phyloP scores from a whole-genome alignment of 805 yeast genomes.

The Monosporozyma solicola region DNA sequence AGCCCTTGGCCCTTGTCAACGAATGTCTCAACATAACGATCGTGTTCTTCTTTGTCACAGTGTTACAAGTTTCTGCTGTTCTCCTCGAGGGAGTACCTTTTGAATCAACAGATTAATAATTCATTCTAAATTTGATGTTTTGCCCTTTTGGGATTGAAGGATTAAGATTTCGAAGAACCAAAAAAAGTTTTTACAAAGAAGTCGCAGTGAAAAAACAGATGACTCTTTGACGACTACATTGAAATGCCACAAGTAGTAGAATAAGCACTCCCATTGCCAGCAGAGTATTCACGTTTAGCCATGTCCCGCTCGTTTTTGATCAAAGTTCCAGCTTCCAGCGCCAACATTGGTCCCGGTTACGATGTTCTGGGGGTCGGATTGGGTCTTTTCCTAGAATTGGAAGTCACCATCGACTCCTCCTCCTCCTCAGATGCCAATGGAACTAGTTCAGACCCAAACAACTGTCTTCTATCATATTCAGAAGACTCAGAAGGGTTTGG shows the following conservation, averaged over 20 bases:
- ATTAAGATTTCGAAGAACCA: neutral
- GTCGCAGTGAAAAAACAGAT: no score
- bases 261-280: no score
- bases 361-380: conserved; percentile 93
- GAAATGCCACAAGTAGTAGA: neutral
- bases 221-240: no score
- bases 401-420: conserved; percentile 52
- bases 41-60: neutral
- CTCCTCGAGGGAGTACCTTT: neutral
- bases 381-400: conserved; percentile 59
- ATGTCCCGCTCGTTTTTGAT: conserved; percentile 48
- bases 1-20: neutral
- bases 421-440: conserved; percentile 27
- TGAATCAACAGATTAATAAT: neutral
- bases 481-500: conserved; percentile 68
- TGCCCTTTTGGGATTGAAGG: neutral
- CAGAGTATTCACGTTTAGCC: neutral
- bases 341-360: conserved; percentile 97
- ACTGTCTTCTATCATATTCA: conserved; percentile 61
- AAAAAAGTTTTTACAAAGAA: no score
- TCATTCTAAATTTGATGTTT: neutral
- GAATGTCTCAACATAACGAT: neutral
- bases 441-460: conserved; percentile 53
- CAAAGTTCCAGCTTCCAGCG: conserved; percentile 91
- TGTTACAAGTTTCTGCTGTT: neutral